These are phyloP conservation scores for Ophiostoma triangulosporum DNA, from an alignment of 2,329 filamentous ascomycete species.

Conservation along the genomic window DNA sequence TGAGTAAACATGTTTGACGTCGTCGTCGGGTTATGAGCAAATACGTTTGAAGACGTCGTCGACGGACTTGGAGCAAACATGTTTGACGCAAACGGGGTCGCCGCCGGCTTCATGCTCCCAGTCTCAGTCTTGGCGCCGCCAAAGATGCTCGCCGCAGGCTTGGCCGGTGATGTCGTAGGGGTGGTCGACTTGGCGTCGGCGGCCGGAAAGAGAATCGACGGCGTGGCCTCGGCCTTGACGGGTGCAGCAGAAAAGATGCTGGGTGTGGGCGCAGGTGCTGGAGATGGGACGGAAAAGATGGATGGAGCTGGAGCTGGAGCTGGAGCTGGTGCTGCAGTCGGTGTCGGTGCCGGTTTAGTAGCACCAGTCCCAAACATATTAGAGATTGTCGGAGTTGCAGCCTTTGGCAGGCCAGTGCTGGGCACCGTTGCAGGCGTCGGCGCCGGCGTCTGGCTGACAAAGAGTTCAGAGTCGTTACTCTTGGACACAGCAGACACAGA, in stretches of 20 bases:
- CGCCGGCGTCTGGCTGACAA: slow-evolving; percentile 9
- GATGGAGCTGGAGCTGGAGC: neutral
- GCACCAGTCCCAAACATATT: neutral
- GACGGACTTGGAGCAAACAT: neutral
- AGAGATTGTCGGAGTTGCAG: neutral
- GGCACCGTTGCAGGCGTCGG: neutral
- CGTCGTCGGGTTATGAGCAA: neutral
- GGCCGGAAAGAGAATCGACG: neutral
- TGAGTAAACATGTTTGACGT: neutral
- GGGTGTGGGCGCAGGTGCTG: neutral
- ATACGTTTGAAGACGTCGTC: neutral
- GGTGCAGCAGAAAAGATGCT: neutral
- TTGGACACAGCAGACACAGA: neutral
- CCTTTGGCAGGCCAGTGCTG: neutral
- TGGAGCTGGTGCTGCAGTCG: neutral
- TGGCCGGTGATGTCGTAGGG: neutral
- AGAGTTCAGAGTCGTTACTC: slow-evolving; percentile 1
- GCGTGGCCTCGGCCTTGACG: neutral
- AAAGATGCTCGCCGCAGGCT: neutral
- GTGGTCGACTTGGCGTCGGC: neutral
- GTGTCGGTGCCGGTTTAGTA: neutral
- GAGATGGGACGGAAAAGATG: neutral
- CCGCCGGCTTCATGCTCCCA: neutral
- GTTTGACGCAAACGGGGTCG: neutral
- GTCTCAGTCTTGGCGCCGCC: neutral